Evolutionary conservation across 1,139 yeast species (phyloP).

Genomic region (Magnusiomyces ingens): DNA sequence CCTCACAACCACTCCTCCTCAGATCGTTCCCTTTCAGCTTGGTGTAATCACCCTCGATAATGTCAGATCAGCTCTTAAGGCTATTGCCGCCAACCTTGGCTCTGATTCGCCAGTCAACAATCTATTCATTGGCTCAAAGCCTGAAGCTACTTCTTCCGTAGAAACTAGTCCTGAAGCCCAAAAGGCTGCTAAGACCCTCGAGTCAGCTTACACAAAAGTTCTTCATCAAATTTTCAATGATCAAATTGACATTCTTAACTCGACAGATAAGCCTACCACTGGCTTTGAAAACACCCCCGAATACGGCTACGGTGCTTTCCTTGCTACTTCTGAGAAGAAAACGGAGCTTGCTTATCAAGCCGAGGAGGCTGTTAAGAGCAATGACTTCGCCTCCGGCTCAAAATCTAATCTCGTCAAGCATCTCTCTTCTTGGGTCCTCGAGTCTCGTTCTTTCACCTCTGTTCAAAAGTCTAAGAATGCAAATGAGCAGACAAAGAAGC

Average conservation of each 20-base stretch:
- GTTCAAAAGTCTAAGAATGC: constrained; percentile 27
- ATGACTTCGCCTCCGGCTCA: constrained; percentile 42
- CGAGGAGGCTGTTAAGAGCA: constrained; percentile 44
- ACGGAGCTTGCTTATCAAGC: constrained; percentile 44
- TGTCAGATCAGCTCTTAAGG: constrained; percentile 41
- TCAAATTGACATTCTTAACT: constrained; percentile 55
- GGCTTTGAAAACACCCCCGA: constrained; percentile 55
- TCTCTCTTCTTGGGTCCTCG: constrained; percentile 61
- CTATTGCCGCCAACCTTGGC: constrained; percentile 48
- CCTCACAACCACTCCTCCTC: constrained; percentile 42
- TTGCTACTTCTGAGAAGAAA: constrained; percentile 45
- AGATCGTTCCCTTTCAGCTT: constrained; percentile 52
- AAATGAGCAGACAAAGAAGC: constrained; percentile 28
- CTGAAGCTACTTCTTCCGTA: constrained; percentile 15
- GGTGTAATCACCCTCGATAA: constrained; percentile 44
- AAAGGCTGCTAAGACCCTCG: constrained; percentile 48
- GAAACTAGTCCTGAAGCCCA: constrained; percentile 33
- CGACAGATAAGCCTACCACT: constrained; percentile 40
- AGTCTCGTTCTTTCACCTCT: constrained; percentile 21
- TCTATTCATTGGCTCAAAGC: constrained; percentile 48
- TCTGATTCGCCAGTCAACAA: constrained; percentile 55
- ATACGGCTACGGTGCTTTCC: constrained; percentile 75
- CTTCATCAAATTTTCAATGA: constrained; percentile 56
- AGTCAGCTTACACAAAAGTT: constrained; percentile 72
- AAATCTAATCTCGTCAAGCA: constrained; percentile 47